Evolutionary conservation across 495 filamentous ascomycete species (phyloP).

Genomic region (Hypoxylon intermedium): DNA sequence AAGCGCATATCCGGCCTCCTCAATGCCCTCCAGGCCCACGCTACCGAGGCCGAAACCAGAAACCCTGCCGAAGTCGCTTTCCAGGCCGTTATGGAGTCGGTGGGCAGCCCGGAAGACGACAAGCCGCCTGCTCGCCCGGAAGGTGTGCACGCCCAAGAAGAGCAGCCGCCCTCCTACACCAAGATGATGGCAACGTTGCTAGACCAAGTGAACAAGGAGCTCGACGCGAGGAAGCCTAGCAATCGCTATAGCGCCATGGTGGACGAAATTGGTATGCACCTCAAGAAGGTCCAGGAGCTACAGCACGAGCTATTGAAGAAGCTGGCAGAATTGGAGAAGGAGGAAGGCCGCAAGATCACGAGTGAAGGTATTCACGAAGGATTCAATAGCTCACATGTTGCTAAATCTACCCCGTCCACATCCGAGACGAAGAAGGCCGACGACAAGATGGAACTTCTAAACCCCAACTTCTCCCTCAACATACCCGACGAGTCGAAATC

Average conservation of each 20-base stretch:
- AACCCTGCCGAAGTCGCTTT: constrained; percentile 85
- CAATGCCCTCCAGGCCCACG: constrained; percentile 69
- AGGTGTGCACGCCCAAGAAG: constrained; percentile 77
- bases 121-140: constrained; percentile 72
- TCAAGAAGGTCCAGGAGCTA: constrained; percentile 75
- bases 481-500: constrained; percentile 32
- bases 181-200: constrained; percentile 94
- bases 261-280: constrained; percentile 75
- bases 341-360: constrained; percentile 89
- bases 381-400: constrained; percentile 81
- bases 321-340: constrained; percentile 82
- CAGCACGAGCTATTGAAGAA: constrained; percentile 75
- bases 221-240: constrained; percentile 71
- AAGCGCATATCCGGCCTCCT: constrained; percentile 82
- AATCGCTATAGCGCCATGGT: constrained; percentile 75
- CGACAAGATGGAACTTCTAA: constrained; percentile 77
- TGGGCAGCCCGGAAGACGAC: constrained; percentile 68
- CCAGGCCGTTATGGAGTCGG: constrained; percentile 81
- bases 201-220: constrained; percentile 90
- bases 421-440: constrained; percentile 52
- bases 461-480: constrained; percentile 61
- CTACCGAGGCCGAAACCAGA: constrained; percentile 64
- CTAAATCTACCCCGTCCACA: constrained; percentile 59
- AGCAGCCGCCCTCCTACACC: constrained; percentile 80
- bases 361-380: constrained; percentile 92